Base-by-base conservation (phyloP, 192 early-diverging fungal species). In the Fimicolochytrium jonesii region DNA sequence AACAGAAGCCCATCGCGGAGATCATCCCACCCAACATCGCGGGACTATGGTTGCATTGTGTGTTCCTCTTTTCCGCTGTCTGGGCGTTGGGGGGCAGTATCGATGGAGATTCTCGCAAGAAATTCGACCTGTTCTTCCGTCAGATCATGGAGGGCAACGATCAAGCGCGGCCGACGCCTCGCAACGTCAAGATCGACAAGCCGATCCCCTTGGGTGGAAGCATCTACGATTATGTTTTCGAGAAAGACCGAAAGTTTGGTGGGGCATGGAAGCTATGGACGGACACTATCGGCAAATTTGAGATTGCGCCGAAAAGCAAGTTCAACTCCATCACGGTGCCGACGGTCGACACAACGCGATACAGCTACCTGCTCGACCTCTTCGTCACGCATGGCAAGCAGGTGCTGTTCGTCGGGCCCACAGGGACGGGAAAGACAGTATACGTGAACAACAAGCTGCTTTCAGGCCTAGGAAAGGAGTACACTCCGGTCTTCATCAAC, bases 401-500 rank as follows among this genome's bases (percentile, higher is more conserved):
- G 44, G 73, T 71, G 28, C 55, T 84, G 32, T 73, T 83, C 43
- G 79, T 81, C 30, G 82, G 82, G 13, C 71, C 79, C 6, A 84
- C 82, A 6, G 82, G 82, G 22, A 81, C 79, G 4, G 82, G 82
- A 20, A 84, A 84, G 62, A 68, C 68, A 25, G 82, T 84, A 9
- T 81, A 80, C 30, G 66, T 84, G 42, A 81, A 82, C 59, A 81
- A 84, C 64, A 83, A 79, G 62, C 77, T 84, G 13, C 65, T 83
- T 0, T 62, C 68, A 22, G 78, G 80, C 3, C 68, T 81, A 7
- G 64, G 77, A 2, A 62, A 67, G 34, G 68, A 78, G 52, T 84
- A 84, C 67, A 76, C 73, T 2, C 82, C 79, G n/a, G 77, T 84
- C 28, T 80, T 78, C 44, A 77, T 84, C 71, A 84, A 83, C 55